A percentile compares a stretch with the other conserved stretches of the same genome.
Evolutionary conservation across 768 basidiomycete species (phyloP).

Genomic region (Megacollybia marginata): DNA sequence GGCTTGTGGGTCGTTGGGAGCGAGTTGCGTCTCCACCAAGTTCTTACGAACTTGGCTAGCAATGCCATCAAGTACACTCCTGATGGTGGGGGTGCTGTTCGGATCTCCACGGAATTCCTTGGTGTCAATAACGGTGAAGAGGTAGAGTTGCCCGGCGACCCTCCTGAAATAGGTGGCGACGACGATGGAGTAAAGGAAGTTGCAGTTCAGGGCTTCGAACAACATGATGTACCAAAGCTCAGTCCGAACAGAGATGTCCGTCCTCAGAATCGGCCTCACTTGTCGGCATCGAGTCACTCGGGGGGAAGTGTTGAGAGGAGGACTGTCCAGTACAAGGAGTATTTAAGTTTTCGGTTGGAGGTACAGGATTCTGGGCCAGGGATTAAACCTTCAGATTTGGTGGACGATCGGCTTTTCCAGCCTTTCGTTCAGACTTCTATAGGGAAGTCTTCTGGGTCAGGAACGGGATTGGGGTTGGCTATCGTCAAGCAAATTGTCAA

Average conservation of each 20-base stretch:
- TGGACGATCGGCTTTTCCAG: constrained; percentile 17
- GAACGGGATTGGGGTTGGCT: constrained; percentile 37
- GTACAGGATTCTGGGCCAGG: constrained; percentile 12
- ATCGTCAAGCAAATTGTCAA: constrained; percentile 36
- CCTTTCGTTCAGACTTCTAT: constrained; percentile 27
- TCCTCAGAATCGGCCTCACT: too few relatives aligned
- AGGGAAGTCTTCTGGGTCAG: constrained; percentile 30
- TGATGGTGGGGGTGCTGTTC: constrained; percentile 20
- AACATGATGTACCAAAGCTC: too few relatives aligned
- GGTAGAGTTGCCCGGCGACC: constrained; percentile 7
- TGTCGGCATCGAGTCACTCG: too few relatives aligned
- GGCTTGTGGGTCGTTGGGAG: constrained; percentile 29
- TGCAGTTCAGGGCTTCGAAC: too few relatives aligned
- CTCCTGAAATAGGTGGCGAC: constrained; percentile 1
- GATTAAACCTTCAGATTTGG: constrained; percentile 16
- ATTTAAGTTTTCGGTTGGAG: constrained; percentile 12
- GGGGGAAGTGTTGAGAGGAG: too few relatives aligned
- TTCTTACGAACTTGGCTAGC: constrained; percentile 29
- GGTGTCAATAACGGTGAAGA: constrained; percentile 7
- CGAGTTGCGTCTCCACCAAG: constrained; percentile 31
- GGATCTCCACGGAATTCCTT: constrained; percentile 14
- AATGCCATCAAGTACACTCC: constrained; percentile 28
- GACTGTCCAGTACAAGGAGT: neutral
- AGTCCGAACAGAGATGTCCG: too few relatives aligned
- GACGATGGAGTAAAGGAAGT: too few relatives aligned